Evolutionary conservation across 148 eudicot genomes (phyloP).

Genomic region (Cornus florida): DNA sequence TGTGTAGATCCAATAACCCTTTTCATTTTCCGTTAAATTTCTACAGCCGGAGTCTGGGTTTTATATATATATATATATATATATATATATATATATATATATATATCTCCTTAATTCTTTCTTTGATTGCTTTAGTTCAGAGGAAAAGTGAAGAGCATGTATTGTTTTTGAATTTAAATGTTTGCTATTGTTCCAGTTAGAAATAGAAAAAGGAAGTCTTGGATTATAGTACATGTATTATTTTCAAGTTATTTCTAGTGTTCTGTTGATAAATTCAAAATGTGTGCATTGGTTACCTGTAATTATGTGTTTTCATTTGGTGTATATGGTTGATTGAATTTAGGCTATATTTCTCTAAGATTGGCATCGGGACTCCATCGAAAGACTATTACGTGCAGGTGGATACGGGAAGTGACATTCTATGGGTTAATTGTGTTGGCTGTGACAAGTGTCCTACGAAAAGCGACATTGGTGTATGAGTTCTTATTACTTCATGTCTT

Average conservation of each 20-base stretch:
- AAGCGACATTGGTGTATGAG: slow-evolving; percentile 68
- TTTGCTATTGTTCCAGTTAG: no score
- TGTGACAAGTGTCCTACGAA: slow-evolving; percentile 68
- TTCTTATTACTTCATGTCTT: slow-evolving; percentile 11
- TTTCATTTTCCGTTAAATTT: background rate
- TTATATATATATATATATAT: no score
- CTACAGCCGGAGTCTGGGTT: background rate
- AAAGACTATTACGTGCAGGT: slow-evolving; percentile 76
- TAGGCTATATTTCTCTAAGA: slow-evolving; percentile 76
- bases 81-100: background rate
- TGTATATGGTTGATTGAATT: slow-evolving; percentile 6
- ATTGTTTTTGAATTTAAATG: no score
- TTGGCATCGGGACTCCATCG: slow-evolving; percentile 72
- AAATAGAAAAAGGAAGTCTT: no score
- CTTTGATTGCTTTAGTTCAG: no score
- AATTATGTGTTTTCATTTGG: background rate
- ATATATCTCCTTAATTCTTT: no score
- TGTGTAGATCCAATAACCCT: background rate
- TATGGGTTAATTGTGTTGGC: slow-evolving; percentile 81
- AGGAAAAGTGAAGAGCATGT: no score
- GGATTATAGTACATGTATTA: no score
- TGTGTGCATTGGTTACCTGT: no score
- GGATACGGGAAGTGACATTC: slow-evolving; percentile 90
- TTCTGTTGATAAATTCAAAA: no score
- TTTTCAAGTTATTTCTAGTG: no score